phyloP scores from a whole-genome alignment of 129 eudicot species.

The Pseudognaphalium luteoalbum region DNA sequence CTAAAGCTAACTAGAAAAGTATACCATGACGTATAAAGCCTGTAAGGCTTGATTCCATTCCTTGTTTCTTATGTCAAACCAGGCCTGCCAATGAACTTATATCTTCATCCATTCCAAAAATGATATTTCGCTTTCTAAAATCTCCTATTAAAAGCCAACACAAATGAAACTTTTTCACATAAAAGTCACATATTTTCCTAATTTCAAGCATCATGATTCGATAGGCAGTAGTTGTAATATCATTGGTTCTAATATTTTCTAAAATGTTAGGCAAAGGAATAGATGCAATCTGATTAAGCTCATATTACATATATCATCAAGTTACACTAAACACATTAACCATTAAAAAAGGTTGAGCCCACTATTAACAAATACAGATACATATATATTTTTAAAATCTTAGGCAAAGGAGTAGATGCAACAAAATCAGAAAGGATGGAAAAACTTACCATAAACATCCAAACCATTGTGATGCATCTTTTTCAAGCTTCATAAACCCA shows the following conservation, averaged over 20 bases:
- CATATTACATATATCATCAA: too few relatives aligned
- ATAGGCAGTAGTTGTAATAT: background rate
- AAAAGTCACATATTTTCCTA: background rate
- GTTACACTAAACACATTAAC: too few relatives aligned
- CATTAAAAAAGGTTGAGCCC: too few relatives aligned
- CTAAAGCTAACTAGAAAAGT: too few relatives aligned
- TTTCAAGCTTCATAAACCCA: background rate
- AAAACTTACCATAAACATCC: background rate
- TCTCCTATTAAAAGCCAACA: background rate
- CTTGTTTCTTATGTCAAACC: background rate
- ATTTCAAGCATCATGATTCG: background rate
- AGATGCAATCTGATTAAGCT: background rate
- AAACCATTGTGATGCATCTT: background rate
- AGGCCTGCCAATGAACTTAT: background rate
- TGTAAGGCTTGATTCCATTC: too few relatives aligned
- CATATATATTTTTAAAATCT: too few relatives aligned
- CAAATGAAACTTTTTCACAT: background rate
- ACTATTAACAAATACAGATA: too few relatives aligned
- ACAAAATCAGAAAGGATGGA: background rate
- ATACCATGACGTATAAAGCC: background rate
- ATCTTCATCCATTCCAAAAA: background rate
- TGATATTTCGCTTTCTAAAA: background rate
- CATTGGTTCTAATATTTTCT: background rate
- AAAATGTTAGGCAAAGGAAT: background rate
- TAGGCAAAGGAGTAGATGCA: too few relatives aligned